Base-by-base conservation (phyloP, 2,329 filamentous ascomycete species). In the Neopestalotiopsis rosae region DNA sequence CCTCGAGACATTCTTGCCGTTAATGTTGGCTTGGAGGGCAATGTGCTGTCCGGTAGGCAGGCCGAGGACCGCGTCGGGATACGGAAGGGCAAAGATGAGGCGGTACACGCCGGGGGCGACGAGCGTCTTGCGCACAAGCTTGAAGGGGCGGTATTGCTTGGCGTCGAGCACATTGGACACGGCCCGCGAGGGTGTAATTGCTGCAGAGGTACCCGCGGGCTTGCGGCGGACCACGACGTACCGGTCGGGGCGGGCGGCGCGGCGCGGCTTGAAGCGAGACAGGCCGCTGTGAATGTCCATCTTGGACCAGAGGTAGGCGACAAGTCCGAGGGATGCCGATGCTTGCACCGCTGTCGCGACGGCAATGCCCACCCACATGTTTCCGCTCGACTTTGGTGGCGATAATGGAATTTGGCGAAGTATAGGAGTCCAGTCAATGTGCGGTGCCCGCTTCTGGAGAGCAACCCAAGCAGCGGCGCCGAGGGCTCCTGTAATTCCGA, bases 41-140 rank as follows among this genome's bases (percentile, higher is more conserved):
- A 89, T 81, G 71, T 89, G 87, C 72, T 89, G 87, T 5, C 88
- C 87, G 7, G 84, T 86, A 0, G 88, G 88, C 6, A 90, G 80
- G 1, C 87, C 87, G 2, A 89, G 81, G 0, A 87, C 79, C 1
- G 82, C 80, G 9, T 75, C 73, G 0, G 77, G 72, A 0, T 78
- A 79, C 0, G 87, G 87, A 2, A 89, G 80, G 30, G 79, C 76
- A 56, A 89, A 88, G 6, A 80, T 76, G 12, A 87, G 79, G 24
- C 81, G 81, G 74, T 82, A 87, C 5, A 84, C 81, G 59, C 81
- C 79, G 3, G 83, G 82, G 0, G 83, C 77, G 10, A 86, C 68
- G 5, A 79, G 68, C 5, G 75, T 75, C 71, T 84, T 85, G 42
- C 52, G 45, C 20, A 66, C 32, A 5, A 66, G 52, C 24, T 56